A percentile compares a stretch with the other conserved stretches of the same genome.
Conservation (phyloP, 2,329 filamentous ascomycete genomes). For the Bisporella sp. region DNA sequence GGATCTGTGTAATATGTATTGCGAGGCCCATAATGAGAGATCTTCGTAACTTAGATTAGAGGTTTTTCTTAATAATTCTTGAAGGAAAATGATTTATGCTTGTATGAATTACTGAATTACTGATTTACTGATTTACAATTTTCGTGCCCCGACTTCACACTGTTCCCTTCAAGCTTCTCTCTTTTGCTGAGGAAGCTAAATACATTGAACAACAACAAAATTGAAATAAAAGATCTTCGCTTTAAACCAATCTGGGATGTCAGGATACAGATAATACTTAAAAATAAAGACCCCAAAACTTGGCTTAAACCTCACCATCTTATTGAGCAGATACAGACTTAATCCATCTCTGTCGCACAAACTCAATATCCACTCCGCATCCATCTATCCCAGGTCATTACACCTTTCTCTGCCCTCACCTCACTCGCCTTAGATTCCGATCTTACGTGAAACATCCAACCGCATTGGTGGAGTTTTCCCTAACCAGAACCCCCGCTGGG, state of each 20-base stretch:
- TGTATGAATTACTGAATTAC: too few relatives aligned
- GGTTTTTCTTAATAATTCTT: too few relatives aligned
- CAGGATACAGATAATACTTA: neutral
- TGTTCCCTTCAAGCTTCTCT: too few relatives aligned
- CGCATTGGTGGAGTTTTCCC: neutral
- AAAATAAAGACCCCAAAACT: constrained; percentile 6
- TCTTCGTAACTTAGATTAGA: too few relatives aligned
- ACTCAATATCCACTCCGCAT: constrained; percentile 19
- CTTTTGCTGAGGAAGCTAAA: too few relatives aligned
- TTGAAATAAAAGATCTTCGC: too few relatives aligned
- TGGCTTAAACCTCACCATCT: constrained; percentile 15
- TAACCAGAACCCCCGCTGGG: neutral
- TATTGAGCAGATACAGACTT: constrained; percentile 13
- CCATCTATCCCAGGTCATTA: constrained; percentile 21
- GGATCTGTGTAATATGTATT: too few relatives aligned
- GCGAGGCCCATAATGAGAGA: too few relatives aligned
- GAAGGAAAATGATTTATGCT: too few relatives aligned
- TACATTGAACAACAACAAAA: too few relatives aligned
- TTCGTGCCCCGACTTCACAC: too few relatives aligned
- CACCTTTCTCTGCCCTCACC: constrained; percentile 14
- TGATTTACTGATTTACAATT: too few relatives aligned
- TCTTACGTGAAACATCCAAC: neutral
- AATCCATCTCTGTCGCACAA: constrained; percentile 13
- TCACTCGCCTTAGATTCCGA: constrained; percentile 8
- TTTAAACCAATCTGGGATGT: neutral